Percentiles rank a stretch among this genome's conserved stretches.
phyloP scores from a whole-genome alignment of 805 yeast species.

The Suhomyces canberraensis region DNA sequence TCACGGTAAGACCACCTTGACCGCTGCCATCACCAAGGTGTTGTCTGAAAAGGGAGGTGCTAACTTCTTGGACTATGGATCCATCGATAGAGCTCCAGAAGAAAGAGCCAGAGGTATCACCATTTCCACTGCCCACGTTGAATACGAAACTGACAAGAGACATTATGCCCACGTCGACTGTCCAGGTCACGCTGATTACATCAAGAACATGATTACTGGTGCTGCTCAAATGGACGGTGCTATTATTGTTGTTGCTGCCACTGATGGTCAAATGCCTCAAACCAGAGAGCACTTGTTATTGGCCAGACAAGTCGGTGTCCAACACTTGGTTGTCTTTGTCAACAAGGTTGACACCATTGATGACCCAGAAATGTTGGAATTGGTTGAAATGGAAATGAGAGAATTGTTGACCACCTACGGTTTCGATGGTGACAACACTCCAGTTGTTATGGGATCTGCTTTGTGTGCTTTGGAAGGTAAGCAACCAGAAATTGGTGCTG shows the following conservation, averaged over 20 bases:
- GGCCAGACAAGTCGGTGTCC: constrained; percentile 99
- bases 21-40: constrained; percentile 98
- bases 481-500: constrained; percentile 86
- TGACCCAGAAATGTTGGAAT: constrained; percentile 98
- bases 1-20: constrained; percentile 97
- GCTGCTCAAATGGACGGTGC: constrained; percentile 99
- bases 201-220: constrained; percentile 98
- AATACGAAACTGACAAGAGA: constrained; percentile 90
- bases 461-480: constrained; percentile 89
- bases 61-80: constrained; percentile 82
- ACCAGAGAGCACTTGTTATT: constrained; percentile 97
- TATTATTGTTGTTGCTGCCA: constrained; percentile 97
- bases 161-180: constrained; percentile 98
- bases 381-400: constrained; percentile 99
- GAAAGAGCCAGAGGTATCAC: constrained; percentile 99
- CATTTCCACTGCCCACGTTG: constrained; percentile 96
- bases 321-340: constrained; percentile 93
- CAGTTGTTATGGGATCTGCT: constrained; percentile 98
- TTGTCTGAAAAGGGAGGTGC: constrained; percentile 89
- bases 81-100: constrained; percentile 97
- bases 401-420: constrained; percentile 88
- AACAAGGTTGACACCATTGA: constrained; percentile 98
- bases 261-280: constrained; percentile 99
- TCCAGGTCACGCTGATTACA: constrained; percentile 98
- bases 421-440: constrained; percentile 97